A percentile compares a stretch with the other conserved stretches of the same genome.
Conservation (phyloP, 805 yeast species). For the Saccharomycopsis synnaedendra region DNA sequence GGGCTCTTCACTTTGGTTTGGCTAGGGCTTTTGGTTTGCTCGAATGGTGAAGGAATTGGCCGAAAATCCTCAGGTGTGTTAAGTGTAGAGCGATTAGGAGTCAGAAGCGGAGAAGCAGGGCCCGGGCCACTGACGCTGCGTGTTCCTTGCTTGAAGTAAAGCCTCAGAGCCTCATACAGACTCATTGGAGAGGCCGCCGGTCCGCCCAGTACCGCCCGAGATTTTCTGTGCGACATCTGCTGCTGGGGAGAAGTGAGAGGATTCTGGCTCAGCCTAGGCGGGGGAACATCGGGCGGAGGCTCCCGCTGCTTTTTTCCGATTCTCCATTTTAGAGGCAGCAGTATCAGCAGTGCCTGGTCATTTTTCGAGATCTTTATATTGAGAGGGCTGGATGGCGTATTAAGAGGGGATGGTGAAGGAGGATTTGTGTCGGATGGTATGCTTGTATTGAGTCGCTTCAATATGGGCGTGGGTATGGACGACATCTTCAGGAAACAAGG, state of each 20-base stretch:
- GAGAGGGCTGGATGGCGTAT: not conserved
- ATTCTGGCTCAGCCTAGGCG: not conserved
- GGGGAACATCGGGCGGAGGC: not conserved
- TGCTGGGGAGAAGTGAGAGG: not conserved
- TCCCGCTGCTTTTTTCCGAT: not conserved
- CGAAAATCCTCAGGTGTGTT: not conserved
- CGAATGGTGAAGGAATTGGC: conserved; percentile 14
- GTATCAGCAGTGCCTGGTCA: not conserved
- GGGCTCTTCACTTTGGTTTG: conserved; percentile 2
- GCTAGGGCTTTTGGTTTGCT: conserved; percentile 2
- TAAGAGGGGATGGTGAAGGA: too few species aligned
- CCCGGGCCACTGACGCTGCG: conserved; percentile 1
- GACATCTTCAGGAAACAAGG: not conserved
- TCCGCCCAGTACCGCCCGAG: not conserved
- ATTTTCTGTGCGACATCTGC: not conserved
- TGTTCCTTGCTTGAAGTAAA: conserved; percentile 9
- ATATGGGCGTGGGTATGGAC: conserved; percentile 1
- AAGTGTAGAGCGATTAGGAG: too few species aligned
- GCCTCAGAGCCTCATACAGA: conserved; percentile 15
- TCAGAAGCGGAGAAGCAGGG: too few species aligned
- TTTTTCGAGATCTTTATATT: conserved; percentile 2
- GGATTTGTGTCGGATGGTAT: too few species aligned
- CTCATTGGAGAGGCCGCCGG: conserved; percentile 2
- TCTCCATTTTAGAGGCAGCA: not conserved
- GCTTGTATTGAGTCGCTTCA: conserved; percentile 1